Base-by-base conservation (phyloP, 768 basidiomycete genomes). In the Phlebiopsis gigantea region DNA sequence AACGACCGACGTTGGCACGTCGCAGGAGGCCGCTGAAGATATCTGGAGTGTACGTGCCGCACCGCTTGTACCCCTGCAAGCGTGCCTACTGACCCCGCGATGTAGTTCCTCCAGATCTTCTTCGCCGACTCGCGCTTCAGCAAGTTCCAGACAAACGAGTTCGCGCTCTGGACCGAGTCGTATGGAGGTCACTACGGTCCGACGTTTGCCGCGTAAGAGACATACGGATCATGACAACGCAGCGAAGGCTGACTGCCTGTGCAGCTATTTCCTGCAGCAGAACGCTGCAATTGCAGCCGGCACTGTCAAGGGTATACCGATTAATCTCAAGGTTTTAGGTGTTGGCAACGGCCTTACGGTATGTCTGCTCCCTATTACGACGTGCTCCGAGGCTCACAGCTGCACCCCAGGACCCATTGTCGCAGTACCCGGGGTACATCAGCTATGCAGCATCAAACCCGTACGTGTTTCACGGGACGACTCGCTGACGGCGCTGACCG, bases 121-220 rank as follows among this genome's bases (percentile, higher is more conserved):
- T 73, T 87, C 50, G 65, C 71, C 0, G 83, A 87, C 62, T 63
- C 74, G 3, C 75, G 77, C 57, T 87, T 85, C 61, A 62, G 77
- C 42, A 75, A 78, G 52, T 78, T 75, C 46, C 68, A 73, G 39
- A 60, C 62, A 21, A 75, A 71, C 53, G 74, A 77, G 2, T 73
- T 85, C 50, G 84, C 79, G 1, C 69, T 85, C 48, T 87, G 84
- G 84, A 82, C 83, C 0, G 83, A 85, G 66, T 84, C 82, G 72
- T 71, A 69, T 56, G 70, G 72, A 14, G 74, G 74, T 8, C 73
- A 74, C 54, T 74, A 75, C 47, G 75, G 74, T 2, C 74, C 74
- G 5, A 63, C 65, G 0, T 73, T 75, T 52, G 68, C 73, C 17
- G 64, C 63, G 67, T 69, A 48, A 56, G 68, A 29, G 2, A 30